These are phyloP conservation scores for Heterobasidion irregulare DNA, from an alignment of 1,284 basidiomycete genomes.

Conservation along the genomic window DNA sequence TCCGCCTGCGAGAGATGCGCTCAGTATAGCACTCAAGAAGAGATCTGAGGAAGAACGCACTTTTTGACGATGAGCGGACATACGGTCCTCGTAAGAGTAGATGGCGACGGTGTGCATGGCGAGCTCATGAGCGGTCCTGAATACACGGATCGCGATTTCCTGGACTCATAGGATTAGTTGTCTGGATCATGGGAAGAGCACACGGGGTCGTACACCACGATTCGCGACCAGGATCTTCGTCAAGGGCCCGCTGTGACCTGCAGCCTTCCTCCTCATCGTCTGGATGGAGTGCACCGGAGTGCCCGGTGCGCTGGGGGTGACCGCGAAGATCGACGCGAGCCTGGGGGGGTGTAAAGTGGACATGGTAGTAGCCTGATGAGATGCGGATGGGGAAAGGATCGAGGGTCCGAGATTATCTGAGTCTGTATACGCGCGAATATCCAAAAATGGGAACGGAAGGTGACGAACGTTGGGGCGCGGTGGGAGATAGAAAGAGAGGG, in stretches of 20 bases:
- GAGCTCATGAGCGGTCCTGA: slow-evolving; percentile 97
- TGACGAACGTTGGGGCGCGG: neutral
- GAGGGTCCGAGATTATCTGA: slow-evolving; percentile 5
- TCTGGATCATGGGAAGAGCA: neutral
- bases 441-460: slow-evolving; percentile 1
- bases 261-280: slow-evolving; percentile 86
- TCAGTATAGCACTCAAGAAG: neutral
- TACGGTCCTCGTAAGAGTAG: slow-evolving; percentile 94
- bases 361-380: slow-evolving; percentile 21
- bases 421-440: slow-evolving; percentile 1
- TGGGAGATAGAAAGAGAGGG: neutral
- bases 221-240: slow-evolving; percentile 96
- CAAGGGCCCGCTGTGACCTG: slow-evolving; percentile 84
- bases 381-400: slow-evolving; percentile 3
- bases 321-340: slow-evolving; percentile 61
- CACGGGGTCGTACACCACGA: slow-evolving; percentile 64
- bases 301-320: slow-evolving; percentile 66
- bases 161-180: slow-evolving; percentile 21
- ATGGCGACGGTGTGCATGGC: slow-evolving; percentile 99
- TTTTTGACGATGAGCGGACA: slow-evolving; percentile 98
- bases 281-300: slow-evolving; percentile 85
- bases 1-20: slow-evolving; percentile 59
- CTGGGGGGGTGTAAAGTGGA: slow-evolving; percentile 61
- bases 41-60: slow-evolving; percentile 27
- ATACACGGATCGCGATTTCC: slow-evolving; percentile 99